Base-by-base conservation (phyloP, 78 protist genomes). In the Cavenderia fasciculata region DNA sequence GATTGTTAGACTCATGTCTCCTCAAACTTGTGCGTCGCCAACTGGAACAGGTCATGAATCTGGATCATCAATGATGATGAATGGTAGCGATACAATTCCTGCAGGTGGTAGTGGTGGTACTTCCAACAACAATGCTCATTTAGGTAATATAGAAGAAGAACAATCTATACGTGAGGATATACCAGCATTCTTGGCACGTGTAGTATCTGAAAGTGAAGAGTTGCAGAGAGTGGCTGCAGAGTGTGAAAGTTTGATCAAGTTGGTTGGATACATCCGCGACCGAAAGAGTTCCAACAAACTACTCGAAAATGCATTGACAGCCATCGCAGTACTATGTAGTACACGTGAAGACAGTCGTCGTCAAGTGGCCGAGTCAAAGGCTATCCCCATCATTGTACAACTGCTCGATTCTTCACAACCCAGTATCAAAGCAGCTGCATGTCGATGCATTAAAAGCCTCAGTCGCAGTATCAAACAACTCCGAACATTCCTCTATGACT, bases 401-500 rank as follows among this genome's bases (percentile, higher is more conserved):
- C 40, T 14, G 31, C 52, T 92, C 38, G 31, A 63, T 16, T n/a
- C 43, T 10, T 23, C 49, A 0, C 70, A 66, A 44, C 70, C 61
- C 8, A 88, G 85, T 0, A 86, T 92, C 18, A 40, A 91, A 38
- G 87, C 95, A 11, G 95, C 95, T 1, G 89, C 95, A 7, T 92
- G 95, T 63, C 16, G 73, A 31, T 68, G 77, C 21, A 56, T 74
- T 1, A 69, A 72, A 23, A 40, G 63, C 19, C 52, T 92, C 25
- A 74, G 88, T 1, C 34, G 95, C 10, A 85, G 93, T 2, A 88
- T 92, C 27, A 71, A 85, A 34, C 85, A 68, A 21, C 56, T 92
- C 7, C 38, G 95, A 69, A 92, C 95, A 19, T 56, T 86, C 1
- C 27, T 92, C 62, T 87, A 79, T 44, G 95, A 92, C 43, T 87